Evolutionary conservation across 1,284 basidiomycete genomes (phyloP).

Genomic region (Phaffia rhodozyma): DNA sequence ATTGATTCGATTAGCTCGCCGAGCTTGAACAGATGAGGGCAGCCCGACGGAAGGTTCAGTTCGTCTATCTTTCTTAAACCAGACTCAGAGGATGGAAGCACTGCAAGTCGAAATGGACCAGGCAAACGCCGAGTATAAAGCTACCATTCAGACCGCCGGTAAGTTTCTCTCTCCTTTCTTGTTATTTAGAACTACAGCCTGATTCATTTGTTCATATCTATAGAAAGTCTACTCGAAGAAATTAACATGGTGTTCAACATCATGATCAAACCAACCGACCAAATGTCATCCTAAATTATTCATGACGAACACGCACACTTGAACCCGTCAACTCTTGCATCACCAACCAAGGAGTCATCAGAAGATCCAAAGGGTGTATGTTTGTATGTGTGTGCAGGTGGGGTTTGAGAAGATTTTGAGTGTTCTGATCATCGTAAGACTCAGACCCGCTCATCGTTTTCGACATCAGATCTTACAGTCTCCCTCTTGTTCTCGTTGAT

Average conservation of each 20-base stretch:
- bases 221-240: neutral
- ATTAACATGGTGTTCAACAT: neutral
- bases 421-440: too few species aligned
- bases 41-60: neutral
- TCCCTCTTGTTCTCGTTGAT: too few species aligned
- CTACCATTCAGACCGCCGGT: slow-evolving; percentile 30
- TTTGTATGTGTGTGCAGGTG: too few species aligned
- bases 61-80: neutral
- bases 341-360: too few species aligned
- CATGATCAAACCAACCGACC: too few species aligned
- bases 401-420: too few species aligned
- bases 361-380: too few species aligned
- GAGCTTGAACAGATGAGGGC: neutral
- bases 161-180: slow-evolving; percentile 1
- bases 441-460: too few species aligned
- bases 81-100: slow-evolving; percentile 27
- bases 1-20: neutral
- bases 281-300: too few species aligned
- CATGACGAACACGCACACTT: too few species aligned
- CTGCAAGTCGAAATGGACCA: slow-evolving; percentile 30
- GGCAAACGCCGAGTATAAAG: slow-evolving; percentile 31
- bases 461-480: too few species aligned
- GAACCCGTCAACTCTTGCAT: too few species aligned
- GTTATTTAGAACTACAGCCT: neutral
- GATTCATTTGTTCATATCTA: neutral